Base-by-base conservation (phyloP, 768 basidiomycete species). In the Leccinum disarticulatum region DNA sequence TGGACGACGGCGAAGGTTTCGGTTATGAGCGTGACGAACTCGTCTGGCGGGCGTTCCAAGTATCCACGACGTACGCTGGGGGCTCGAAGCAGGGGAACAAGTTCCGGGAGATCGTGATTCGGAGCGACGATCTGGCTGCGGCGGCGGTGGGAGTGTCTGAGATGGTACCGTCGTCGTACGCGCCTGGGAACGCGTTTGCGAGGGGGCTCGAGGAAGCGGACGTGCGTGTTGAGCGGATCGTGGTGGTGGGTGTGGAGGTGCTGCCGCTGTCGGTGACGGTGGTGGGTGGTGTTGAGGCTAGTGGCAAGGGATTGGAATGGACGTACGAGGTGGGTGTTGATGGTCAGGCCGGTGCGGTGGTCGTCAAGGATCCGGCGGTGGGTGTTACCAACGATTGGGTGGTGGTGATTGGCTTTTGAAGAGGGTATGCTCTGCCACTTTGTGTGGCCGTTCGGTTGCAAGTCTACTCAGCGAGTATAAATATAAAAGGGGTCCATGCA, bases 1-100 rank as follows among this genome's bases (percentile, higher is more conserved):
- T 96, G 57, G 97, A 99, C 71, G 97, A 98, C 65, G 97, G 97
- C 14, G 89, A 88, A 54, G 84, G 88, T 0, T 98, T 86, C 73
- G 77, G 80, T 4, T 87, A 95, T 74, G 76, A 83, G 59, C 70
- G 81, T 6, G 97, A 97, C 31, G 80, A 93, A 59, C 84, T 91
- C 70, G 79, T 97, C 60, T 95, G 92, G 92, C 86, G 93, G 57
- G 77, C 80, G 60, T 92, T 95, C 68, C 68, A 68, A 27, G 87
- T 91, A 27, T 81, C 80, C 70, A 73, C 80, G 70, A 72, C 73
- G 66, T 68, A 33, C 35, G n/a, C 19, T 17, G 41, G 47, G 9
- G 49, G 50, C 1, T 22, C 31, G 3, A 52, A 59, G 43, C 59
- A 41, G 3, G 46, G 47, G 8, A 25, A 30, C n/a, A 19, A 30